Percentiles rank a stretch among this genome's conserved stretches.
These are phyloP conservation scores for Geotrichum reessii DNA, from an alignment of 1,139 yeast species.

Conservation along the genomic window DNA sequence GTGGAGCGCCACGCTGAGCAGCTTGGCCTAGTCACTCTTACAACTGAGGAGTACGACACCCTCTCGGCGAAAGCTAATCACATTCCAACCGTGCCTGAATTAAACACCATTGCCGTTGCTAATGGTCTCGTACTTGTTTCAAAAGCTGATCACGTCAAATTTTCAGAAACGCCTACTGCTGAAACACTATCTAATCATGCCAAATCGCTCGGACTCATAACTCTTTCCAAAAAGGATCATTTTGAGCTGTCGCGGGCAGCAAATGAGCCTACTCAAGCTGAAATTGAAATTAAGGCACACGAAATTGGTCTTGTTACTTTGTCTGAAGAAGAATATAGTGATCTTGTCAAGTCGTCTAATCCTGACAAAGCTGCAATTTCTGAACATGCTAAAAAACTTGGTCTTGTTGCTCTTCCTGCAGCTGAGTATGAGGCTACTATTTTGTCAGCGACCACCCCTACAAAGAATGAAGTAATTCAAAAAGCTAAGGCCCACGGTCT, in stretches of 20 bases:
- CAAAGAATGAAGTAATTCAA: constrained; percentile 15
- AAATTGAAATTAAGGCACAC: constrained; percentile 16
- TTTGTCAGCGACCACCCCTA: constrained; percentile 29
- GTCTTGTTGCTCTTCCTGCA: constrained; percentile 34
- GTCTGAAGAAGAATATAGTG: constrained; percentile 3
- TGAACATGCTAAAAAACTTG: constrained; percentile 28
- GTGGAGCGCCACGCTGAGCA: constrained; percentile 47
- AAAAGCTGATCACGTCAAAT: neutral
- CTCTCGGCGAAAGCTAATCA: constrained; percentile 19
- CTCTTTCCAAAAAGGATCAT: constrained; percentile 37
- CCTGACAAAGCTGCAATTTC: constrained; percentile 18
- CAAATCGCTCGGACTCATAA: constrained; percentile 36
- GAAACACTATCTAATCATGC: constrained; percentile 16
- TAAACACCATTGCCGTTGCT: constrained; percentile 14
- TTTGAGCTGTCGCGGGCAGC: constrained; percentile 21
- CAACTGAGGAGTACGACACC: constrained; percentile 43
- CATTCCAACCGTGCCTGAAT: constrained; percentile 23
- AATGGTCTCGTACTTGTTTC: constrained; percentile 9
- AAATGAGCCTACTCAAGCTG: constrained; percentile 21
- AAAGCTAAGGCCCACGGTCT: constrained; percentile 19
- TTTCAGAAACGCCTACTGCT: neutral
- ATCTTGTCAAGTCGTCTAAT: constrained; percentile 13
- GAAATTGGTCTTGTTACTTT: constrained; percentile 12
- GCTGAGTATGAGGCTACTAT: constrained; percentile 17
- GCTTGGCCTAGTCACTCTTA: constrained; percentile 46